Percentiles rank a stretch among this genome's conserved stretches.
phyloP scores from a whole-genome alignment of 75 land plant genomes.

The Gnetum montanum region DNA sequence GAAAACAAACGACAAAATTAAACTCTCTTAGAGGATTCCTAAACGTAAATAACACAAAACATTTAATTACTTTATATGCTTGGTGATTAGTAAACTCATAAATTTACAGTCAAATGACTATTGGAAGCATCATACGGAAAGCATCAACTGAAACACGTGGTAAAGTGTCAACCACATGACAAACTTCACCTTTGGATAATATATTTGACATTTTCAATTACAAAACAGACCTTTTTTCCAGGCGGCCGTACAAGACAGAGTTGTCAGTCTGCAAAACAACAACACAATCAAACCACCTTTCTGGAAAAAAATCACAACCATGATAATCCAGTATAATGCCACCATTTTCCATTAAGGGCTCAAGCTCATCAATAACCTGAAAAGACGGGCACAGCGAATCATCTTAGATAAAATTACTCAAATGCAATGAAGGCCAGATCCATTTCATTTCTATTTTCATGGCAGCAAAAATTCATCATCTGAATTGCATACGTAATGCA shows the following conservation, averaged over 20 bases:
- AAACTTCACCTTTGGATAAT: too few species aligned
- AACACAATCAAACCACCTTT: conserved; percentile 88
- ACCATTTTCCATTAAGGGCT: conserved; percentile 73
- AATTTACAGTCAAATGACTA: too few species aligned
- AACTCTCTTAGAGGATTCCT: background rate
- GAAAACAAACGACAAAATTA: background rate
- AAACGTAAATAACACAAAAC: background rate
- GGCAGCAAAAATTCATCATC: too few species aligned
- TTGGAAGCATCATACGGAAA: too few species aligned
- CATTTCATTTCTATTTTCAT: too few species aligned
- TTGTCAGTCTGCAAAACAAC: conserved; percentile 91
- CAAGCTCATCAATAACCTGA: conserved; percentile 90
- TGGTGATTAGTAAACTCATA: too few species aligned
- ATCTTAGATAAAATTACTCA: background rate
- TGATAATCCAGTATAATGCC: conserved; percentile 89
- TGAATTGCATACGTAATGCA: too few species aligned
- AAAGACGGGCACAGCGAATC: background rate
- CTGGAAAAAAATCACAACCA: conserved; percentile 88
- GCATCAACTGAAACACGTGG: too few species aligned
- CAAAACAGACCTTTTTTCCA: conserved; percentile 52
- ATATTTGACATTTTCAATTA: too few species aligned
- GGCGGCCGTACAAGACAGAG: conserved; percentile 74
- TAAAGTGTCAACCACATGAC: too few species aligned
- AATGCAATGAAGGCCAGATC: background rate
- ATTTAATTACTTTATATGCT: too few species aligned